Evolutionary conservation across 2,329 filamentous ascomycete genomes (phyloP), one percentile per base, ranked within the genome.

Genomic region (Fonsecaea nubica): DNA sequence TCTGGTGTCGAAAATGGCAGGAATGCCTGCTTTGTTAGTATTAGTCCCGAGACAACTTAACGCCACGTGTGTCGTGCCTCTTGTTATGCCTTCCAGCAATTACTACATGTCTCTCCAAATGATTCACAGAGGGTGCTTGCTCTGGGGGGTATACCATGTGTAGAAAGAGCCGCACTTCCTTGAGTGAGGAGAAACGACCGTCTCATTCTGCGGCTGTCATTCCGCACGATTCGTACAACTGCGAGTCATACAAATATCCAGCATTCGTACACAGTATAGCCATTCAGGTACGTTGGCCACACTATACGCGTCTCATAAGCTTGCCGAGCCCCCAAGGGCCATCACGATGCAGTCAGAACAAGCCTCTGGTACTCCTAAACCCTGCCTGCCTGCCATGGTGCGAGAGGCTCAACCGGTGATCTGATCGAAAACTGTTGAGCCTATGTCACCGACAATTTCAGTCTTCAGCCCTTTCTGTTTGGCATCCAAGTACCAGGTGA

Each of bases 381-480:
- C 10, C 4, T 15, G 25, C 1, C 4, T 15, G 25, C 1, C 25
- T 25, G 15, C 36, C 36, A 40, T 13, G 36, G 15, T 9, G 36
- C 36, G 1, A 40, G 4, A 40, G 12, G 36, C 30, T 61, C 32
- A 61, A 40, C 45, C 18, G 2, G 33, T 61, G 4, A 61, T 9
- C 32, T 52, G 45, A 13, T 53, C 30, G 13, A 61, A 61, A n/a
- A 13, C 33, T 15, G 18, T 2, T 45, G 45, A 52, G 12, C 45
- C 58, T 30, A 61, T 35, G 5, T 61, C 42, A n/a, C 9, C 32
- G 18, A 42, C 33, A 36, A 61, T 15, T 32, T 53, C 32, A 18
- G 45, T 53, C 58, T 53, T 61, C 45, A 61, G 21, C 8, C 58
- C 58, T 21, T 33, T 33, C 32, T 61, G 58, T 12, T 36, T 33